Conservation (phyloP, 2,329 filamentous ascomycete species). For the Helminthosporium solani region DNA sequence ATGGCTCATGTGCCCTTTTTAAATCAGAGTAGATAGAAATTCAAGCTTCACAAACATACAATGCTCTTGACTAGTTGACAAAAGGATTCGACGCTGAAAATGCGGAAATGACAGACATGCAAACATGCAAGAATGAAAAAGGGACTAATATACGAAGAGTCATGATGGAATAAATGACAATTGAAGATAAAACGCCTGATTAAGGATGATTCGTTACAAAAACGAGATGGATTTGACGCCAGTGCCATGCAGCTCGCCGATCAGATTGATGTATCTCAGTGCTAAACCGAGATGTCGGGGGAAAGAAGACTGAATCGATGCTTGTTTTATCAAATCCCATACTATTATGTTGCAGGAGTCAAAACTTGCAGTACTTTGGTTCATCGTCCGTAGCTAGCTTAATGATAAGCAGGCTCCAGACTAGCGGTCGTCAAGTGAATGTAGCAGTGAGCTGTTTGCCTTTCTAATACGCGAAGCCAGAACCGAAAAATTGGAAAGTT, state of each 20-base stretch:
- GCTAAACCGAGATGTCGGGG: background rate
- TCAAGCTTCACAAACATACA: background rate
- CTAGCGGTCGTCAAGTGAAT: background rate
- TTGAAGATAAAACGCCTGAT: too few relatives aligned
- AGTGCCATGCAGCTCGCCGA: constrained; percentile 1
- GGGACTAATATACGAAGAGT: background rate
- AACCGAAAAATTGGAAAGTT: background rate
- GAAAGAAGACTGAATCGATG: background rate
- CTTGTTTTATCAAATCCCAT: background rate
- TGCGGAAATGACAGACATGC: background rate
- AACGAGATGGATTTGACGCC: background rate
- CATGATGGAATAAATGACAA: background rate
- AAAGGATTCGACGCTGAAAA: too few relatives aligned
- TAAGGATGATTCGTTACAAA: too few relatives aligned
- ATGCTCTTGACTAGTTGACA: too few relatives aligned
- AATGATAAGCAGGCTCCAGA: background rate
- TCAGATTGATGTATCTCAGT: background rate
- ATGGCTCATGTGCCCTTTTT: too few relatives aligned
- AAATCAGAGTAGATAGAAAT: too few relatives aligned
- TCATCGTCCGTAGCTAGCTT: background rate
- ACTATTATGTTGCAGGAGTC: background rate
- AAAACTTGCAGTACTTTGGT: background rate
- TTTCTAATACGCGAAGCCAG: background rate
- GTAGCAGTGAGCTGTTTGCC: constrained; percentile 1
- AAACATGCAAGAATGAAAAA: background rate